Base-by-base conservation (phyloP, 164 flowering plant species). In the Chloranthus sessilifolius region DNA sequence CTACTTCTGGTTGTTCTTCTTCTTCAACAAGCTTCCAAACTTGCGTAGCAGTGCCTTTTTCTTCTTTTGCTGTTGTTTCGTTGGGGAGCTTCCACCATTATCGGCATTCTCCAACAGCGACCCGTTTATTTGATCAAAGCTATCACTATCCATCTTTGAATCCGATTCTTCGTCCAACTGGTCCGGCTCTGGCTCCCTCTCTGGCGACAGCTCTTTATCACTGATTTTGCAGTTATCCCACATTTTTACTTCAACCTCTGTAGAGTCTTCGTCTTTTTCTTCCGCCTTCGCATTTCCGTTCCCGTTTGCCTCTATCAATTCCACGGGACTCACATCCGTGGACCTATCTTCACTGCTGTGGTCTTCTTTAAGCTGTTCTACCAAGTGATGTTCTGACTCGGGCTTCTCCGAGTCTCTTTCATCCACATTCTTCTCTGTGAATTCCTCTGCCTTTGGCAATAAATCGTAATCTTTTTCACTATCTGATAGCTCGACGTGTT, bases 141-240 rank as follows among this genome's bases (percentile, higher is more conserved):
- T 65, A 8, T 78, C 88, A 38, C 65, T 67, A 12, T 73, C 85
- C 10, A 56, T 71, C 50, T 78, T 81, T 24, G 78, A 74, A 15
- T 77, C 83, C 9, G 54, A 34, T 17, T 88, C 91, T 33, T 73
- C 92, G 29, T 85, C 96, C n/a, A 70, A 29, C 7, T 85, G 77
- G 60, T 73, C 86, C 11, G 62, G 68, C 62, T 76, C 96, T 2
- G 64, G 15, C 45, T 70, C 78, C 63, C 71, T 66, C 44, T 75
- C 85, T 1, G 81, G 79, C 7, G 74, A 76, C 48, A 61, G 73
- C 35, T 82, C 94, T 60, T 74, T 83, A 65, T 83, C 86, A 16
- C 70, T 83, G 54, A 81, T 74, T 61, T 77, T 85, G 77, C 82
- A 82, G 60, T 75, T 84, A 64, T 85, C 96, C 96, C 96, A 88